Base-by-base conservation (phyloP, 208 protist genomes). In the Crithidia bombi region DNA sequence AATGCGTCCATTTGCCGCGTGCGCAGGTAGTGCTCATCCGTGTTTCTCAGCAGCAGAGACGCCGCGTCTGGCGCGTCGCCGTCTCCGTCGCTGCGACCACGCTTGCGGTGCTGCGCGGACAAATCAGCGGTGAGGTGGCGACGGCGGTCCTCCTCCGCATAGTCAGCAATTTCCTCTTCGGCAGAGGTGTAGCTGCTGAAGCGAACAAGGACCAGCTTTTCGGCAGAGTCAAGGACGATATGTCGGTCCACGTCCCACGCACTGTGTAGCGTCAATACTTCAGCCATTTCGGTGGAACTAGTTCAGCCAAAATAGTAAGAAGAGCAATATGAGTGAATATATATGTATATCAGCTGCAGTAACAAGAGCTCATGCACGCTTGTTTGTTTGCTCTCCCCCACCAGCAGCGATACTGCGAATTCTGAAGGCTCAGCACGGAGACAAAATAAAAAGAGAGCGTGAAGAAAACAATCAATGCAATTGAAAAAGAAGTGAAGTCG, bases 221-320 rank as follows among this genome's bases (percentile, higher is more conserved):
- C 90, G 12, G 79, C 81, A 28, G 81, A 86, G 63, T 92, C 87
- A 21, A 95, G 82, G 0, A 95, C 90, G 58, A 95, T 95, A 58
- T 81, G 83, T 2, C 90, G 85, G 62, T 95, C 90, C 28, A 95
- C 90, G 47, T 95, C 90, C 87, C 90, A 95, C 12, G 90, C 87
- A n/a, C 70, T 86, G 51, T 79, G 67, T 54, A 95, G 44, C 25
- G 74, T 80, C 44, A 65, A n/a, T 33, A 92, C 52, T 28, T 79
- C 81, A 17, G 75, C 49, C 81, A 87, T 78, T 43, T 5, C 49
- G 32, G 17, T 33, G 9, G 32, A 54, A 54, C 23, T 25, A 19
- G 14, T 47, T 10, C 41, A 19, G 41, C n/a, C n/a, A n/a, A n/a
- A n/a, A n/a, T n/a, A n/a, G n/a, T n/a, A n/a, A n/a, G n/a, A n/a